Percentiles rank a stretch among this genome's conserved stretches.
Conservation (phyloP, 768 basidiomycete genomes). For the Lactarius indigo region DNA sequence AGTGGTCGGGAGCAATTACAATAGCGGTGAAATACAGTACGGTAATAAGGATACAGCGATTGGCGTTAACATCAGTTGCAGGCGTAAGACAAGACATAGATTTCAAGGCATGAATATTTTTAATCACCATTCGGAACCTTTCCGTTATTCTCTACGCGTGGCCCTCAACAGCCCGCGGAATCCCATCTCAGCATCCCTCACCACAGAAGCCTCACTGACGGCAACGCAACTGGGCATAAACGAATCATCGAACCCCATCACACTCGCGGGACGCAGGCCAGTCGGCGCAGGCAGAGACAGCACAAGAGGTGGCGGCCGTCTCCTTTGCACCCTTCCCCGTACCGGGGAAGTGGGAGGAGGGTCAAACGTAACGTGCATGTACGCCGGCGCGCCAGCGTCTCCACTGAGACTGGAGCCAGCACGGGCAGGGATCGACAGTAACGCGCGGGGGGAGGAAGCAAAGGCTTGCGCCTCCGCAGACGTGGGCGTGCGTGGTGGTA, state of each 20-base stretch:
- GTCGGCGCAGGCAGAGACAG: background rate
- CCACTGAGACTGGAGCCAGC: background rate
- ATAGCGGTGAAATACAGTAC: background rate
- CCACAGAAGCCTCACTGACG: background rate
- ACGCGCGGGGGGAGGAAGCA: background rate
- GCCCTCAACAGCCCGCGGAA: background rate
- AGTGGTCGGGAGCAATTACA: background rate
- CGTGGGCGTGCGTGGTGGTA: background rate
- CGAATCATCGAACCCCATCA: conserved; percentile 17
- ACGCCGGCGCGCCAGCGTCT: background rate
- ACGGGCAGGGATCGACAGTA: conserved; percentile 23
- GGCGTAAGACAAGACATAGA: background rate
- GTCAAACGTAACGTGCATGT: conserved; percentile 1
- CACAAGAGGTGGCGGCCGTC: conserved; percentile 2
- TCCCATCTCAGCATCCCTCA: background rate
- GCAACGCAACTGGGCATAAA: conserved; percentile 1
- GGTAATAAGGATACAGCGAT: background rate
- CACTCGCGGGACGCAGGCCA: background rate
- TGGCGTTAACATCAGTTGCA: background rate
- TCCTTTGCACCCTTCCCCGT: background rate
- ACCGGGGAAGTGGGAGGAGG: background rate
- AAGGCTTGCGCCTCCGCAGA: background rate
- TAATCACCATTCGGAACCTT: background rate
- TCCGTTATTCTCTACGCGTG: background rate
- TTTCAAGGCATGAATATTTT: background rate